phyloP scores from a whole-genome alignment of 2,329 filamentous ascomycete genomes.

The Hypoxylon sp. region DNA sequence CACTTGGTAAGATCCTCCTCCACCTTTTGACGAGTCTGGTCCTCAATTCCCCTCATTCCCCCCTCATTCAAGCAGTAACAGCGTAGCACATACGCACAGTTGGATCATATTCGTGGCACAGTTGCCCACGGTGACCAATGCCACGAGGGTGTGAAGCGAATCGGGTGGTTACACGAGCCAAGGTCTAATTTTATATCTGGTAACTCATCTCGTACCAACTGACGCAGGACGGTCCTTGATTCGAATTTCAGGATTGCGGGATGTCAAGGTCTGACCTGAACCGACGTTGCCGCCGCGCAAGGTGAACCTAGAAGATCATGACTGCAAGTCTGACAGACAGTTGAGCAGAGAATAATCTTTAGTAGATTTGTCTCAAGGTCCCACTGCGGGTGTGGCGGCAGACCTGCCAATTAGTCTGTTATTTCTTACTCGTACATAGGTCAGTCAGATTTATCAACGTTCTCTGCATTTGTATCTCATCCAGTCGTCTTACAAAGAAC shows the following conservation, averaged over 20 bases:
- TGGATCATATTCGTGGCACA: constrained; percentile 44
- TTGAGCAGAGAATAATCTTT: constrained; percentile 20
- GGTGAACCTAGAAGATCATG: constrained; percentile 19
- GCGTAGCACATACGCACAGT: constrained; percentile 39
- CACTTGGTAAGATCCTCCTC: constrained; percentile 26
- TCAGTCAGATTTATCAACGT: constrained; percentile 31
- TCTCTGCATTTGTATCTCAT: constrained; percentile 32
- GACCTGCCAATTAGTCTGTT: constrained; percentile 35
- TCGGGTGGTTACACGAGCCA: constrained; percentile 40
- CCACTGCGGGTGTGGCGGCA: constrained; percentile 42
- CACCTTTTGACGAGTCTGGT: constrained; percentile 25
- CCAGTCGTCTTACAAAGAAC: constrained; percentile 40
- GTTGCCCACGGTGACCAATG: constrained; percentile 42
- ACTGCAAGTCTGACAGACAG: constrained; percentile 24
- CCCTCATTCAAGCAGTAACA: constrained; percentile 42
- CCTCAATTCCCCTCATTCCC: constrained; percentile 22
- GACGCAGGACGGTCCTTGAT: constrained; percentile 10
- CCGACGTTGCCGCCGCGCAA: constrained; percentile 15
- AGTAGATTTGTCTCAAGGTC: constrained; percentile 24
- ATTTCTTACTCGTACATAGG: constrained; percentile 18
- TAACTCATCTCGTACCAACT: constrained; percentile 25
- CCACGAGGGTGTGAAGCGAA: constrained; percentile 43
- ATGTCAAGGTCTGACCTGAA: constrained; percentile 28
- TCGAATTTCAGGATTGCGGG: constrained; percentile 27
- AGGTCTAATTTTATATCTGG: constrained; percentile 41